phyloP scores from a whole-genome alignment of 2,329 filamentous ascomycete species.

The Zymoseptoria ardabiliae region DNA sequence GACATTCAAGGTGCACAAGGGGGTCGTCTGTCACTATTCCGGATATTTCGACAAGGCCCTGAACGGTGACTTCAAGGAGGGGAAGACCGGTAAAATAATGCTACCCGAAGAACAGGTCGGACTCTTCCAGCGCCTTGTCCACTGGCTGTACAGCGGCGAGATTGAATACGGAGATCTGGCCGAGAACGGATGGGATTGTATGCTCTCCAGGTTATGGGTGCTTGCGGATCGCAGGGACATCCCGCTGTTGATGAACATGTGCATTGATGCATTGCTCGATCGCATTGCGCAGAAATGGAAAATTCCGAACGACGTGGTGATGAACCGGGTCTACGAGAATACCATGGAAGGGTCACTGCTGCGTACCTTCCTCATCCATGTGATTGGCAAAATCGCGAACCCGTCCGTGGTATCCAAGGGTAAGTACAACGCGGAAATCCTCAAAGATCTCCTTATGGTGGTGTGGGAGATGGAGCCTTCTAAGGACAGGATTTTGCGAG shows the following conservation, averaged over 20 bases:
- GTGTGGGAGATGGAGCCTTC: background rate
- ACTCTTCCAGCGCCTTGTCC: constrained; percentile 5
- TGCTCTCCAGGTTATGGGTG: constrained; percentile 1
- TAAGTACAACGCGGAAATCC: too few relatives aligned
- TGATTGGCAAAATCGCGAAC: too few relatives aligned
- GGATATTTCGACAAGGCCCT: constrained; percentile 1
- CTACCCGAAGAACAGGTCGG: constrained; percentile 2
- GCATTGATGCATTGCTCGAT: background rate
- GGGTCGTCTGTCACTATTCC: background rate
- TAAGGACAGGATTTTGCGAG: background rate
- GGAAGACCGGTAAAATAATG: background rate
- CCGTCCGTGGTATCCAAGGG: too few relatives aligned
- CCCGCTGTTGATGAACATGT: constrained; percentile 8
- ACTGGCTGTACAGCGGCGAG: constrained; percentile 9
- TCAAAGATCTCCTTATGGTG: background rate
- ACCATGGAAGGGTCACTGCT: too few relatives aligned
- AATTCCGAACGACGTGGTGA: background rate
- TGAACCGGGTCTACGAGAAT: background rate
- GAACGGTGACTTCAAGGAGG: background rate
- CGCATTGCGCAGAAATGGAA: background rate
- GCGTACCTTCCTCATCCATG: too few relatives aligned
- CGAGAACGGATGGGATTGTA: too few relatives aligned
- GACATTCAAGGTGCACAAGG: background rate
- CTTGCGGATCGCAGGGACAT: constrained; percentile 9
- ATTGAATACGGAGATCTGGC: too few relatives aligned